Conservation (phyloP, 75 land plant species). For the Ceratopteris richardii region DNA sequence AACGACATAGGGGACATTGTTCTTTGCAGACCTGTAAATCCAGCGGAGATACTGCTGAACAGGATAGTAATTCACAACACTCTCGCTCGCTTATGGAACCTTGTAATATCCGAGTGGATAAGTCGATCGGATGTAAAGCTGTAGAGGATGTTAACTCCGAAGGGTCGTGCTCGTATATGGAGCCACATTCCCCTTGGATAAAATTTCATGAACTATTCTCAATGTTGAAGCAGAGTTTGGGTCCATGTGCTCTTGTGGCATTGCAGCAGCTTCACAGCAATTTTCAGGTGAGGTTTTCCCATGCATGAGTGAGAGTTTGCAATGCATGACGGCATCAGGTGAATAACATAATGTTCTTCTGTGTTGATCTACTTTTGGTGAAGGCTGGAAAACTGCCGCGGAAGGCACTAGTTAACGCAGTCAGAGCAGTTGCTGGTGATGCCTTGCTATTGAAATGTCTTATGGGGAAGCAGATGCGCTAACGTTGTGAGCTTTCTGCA, state of each 20-base stretch:
- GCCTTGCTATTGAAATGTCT: constrained; percentile 7
- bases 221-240: neutral
- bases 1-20: too few species aligned
- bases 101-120: too few species aligned
- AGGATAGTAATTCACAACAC: too few species aligned
- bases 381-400: constrained; percentile 18
- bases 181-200: constrained; percentile 1
- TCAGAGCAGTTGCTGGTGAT: constrained; percentile 12
- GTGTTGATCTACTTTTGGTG: neutral
- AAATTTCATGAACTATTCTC: neutral
- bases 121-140: too few species aligned
- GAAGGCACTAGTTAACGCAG: constrained; percentile 5
- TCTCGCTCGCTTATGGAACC: too few species aligned
- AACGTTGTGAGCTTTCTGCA: too few species aligned
- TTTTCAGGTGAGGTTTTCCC: constrained; percentile 4
- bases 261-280: constrained; percentile 9
- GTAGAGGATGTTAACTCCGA: too few species aligned
- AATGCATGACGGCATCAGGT: too few species aligned
- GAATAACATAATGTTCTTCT: too few species aligned
- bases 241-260: neutral
- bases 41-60: too few species aligned
- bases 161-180: too few species aligned
- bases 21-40: too few species aligned
- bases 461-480: neutral
- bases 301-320: neutral